phyloP scores from a whole-genome alignment of 208 protist species.

The Leishmania turanica region DNA sequence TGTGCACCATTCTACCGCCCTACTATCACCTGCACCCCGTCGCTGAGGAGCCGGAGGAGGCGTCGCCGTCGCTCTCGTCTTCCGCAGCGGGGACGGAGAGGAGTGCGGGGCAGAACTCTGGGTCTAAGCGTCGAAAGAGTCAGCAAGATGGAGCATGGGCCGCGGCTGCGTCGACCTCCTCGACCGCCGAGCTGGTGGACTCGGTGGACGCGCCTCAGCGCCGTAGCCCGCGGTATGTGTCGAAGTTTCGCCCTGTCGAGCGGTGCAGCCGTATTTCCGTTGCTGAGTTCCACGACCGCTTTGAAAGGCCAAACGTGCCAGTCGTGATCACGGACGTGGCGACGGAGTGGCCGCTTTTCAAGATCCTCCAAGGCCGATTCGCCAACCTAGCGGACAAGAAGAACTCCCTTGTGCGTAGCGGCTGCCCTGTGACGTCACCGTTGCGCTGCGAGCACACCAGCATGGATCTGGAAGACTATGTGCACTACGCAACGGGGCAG shows the following conservation, averaged over 20 bases:
- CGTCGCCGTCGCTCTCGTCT: not conserved
- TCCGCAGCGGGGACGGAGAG: not conserved
- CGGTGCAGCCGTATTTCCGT: constrained; percentile 55
- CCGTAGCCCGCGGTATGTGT: constrained; percentile 48
- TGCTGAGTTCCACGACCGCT: constrained; percentile 69
- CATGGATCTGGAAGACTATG: constrained; percentile 87
- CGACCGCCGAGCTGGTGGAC: not conserved
- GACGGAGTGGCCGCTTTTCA: constrained; percentile 83
- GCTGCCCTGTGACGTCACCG: constrained; percentile 42
- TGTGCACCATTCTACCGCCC: constrained; percentile 86
- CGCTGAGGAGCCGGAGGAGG: constrained; percentile 1
- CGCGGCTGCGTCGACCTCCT: not conserved
- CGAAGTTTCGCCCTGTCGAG: constrained; percentile 63
- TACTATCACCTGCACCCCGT: constrained; percentile 65
- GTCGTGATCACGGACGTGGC: constrained; percentile 82
- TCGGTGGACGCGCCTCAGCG: not conserved
- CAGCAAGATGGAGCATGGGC: constrained; percentile 26
- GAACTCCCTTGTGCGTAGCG: constrained; percentile 41
- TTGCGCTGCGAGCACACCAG: constrained; percentile 89
- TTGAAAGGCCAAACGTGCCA: constrained; percentile 70
- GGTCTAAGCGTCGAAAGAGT: constrained; percentile 3
- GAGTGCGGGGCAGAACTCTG: not conserved
- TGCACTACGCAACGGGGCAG: constrained; percentile 76
- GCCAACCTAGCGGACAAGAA: constrained; percentile 62
- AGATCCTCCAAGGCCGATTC: constrained; percentile 71